These are phyloP conservation scores for Cynanchum wilfordii DNA, from an alignment of 257 asterid genomes.

Conservation along the genomic window DNA sequence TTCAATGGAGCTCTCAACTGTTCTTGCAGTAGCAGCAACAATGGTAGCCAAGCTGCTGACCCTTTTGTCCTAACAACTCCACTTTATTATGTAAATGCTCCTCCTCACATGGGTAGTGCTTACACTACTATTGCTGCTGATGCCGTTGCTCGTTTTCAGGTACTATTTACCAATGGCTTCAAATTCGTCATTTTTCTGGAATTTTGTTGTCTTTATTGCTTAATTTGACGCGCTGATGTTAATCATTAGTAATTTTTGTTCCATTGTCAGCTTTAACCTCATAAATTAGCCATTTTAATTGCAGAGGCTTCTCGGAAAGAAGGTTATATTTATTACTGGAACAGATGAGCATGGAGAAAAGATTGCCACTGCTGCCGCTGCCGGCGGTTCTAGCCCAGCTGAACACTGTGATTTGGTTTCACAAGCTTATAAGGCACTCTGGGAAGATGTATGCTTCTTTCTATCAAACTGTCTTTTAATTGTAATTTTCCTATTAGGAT, in stretches of 20 bases:
- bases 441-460: slow-evolving; percentile 59
- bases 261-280: slow-evolving; percentile 2
- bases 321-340: slow-evolving; percentile 83
- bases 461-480: slow-evolving; percentile 4
- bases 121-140: slow-evolving; percentile 97
- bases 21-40: slow-evolving; percentile 32
- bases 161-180: slow-evolving; percentile 12
- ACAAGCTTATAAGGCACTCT: slow-evolving; percentile 64
- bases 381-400: slow-evolving; percentile 61
- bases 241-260: not conserved
- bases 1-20: slow-evolving; percentile 40
- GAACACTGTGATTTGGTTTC: slow-evolving; percentile 80
- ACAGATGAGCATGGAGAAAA: slow-evolving; percentile 98
- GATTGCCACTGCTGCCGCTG: slow-evolving; percentile 86
- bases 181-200: not conserved
- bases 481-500: slow-evolving; percentile 3
- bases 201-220: not conserved
- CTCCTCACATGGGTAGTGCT: slow-evolving; percentile 99
- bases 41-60: slow-evolving; percentile 21
- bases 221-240: not conserved
- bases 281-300: slow-evolving; percentile 13
- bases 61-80: slow-evolving; percentile 85
- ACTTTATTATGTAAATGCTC: slow-evolving; percentile 95
- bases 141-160: slow-evolving; percentile 94
- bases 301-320: slow-evolving; percentile 82